Percentiles rank a stretch among this genome's conserved stretches.
Conservation (phyloP, 1,139 yeast genomes). For the Candida neerlandica region DNA sequence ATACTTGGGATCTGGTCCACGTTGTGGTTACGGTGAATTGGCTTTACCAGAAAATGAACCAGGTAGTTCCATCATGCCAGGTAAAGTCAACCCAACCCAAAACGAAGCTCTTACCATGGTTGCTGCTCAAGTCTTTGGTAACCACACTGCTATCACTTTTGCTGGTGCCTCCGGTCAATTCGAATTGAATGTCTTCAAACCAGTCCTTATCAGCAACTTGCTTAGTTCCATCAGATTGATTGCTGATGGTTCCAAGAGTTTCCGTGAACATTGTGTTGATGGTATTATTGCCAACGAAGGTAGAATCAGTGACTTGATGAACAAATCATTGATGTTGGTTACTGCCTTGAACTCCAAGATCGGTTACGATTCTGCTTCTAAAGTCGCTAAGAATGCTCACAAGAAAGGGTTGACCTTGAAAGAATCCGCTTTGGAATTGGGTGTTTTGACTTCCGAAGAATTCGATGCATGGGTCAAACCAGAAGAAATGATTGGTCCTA, state of each 20-base stretch:
- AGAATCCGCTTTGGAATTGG: constrained; percentile 90
- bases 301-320: constrained; percentile 82
- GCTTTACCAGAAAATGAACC: constrained; percentile 97
- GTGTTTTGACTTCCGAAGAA: constrained; percentile 78
- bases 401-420: constrained; percentile 95
- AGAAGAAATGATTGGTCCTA: constrained; percentile 97
- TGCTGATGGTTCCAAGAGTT: constrained; percentile 87
- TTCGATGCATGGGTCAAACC: constrained; percentile 98
- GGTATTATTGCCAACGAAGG: constrained; percentile 90
- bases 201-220: constrained; percentile 89
- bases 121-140: constrained; percentile 96
- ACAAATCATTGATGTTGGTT: constrained; percentile 95
- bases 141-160: constrained; percentile 91
- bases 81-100: constrained; percentile 98
- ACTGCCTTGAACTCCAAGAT: constrained; percentile 98
- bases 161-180: constrained; percentile 99
- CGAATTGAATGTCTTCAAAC: constrained; percentile 97
- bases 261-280: constrained; percentile 92
- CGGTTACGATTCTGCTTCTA: constrained; percentile 96
- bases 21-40: constrained; percentile 98
- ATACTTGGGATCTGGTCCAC: constrained; percentile 97
- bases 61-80: constrained; percentile 99
- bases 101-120: constrained; percentile 99
- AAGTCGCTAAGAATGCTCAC: constrained; percentile 98
- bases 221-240: constrained; percentile 83